A percentile compares a stretch with the other conserved stretches of the same genome.
phyloP scores from a whole-genome alignment of 2,329 filamentous ascomycete genomes.

The Lachnellula arida region DNA sequence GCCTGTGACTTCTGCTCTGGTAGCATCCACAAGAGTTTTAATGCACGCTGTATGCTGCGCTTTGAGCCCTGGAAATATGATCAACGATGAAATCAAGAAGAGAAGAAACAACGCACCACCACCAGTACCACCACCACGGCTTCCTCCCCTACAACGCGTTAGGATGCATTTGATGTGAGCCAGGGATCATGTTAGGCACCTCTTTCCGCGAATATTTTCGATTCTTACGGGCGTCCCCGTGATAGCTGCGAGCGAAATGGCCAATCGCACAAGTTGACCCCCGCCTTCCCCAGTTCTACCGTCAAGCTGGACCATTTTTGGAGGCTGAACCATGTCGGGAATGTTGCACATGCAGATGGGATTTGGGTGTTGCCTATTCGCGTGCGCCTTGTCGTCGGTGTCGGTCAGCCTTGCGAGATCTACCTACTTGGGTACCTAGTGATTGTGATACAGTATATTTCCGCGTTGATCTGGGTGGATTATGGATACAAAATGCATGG shows the following conservation, averaged over 20 bases:
- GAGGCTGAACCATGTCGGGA: background rate
- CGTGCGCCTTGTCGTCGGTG: background rate
- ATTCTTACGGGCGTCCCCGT: slow-evolving; percentile 50
- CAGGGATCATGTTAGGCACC: slow-evolving; percentile 22
- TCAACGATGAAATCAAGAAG: background rate
- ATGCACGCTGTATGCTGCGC: slow-evolving; percentile 56
- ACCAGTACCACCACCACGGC: slow-evolving; percentile 12
- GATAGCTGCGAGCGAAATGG: slow-evolving; percentile 51
- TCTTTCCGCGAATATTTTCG: slow-evolving; percentile 51
- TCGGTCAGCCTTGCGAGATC: background rate
- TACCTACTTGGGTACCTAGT: background rate
- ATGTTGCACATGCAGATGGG: background rate
- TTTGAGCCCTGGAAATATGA: slow-evolving; percentile 46
- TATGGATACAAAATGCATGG: background rate
- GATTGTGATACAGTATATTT: background rate
- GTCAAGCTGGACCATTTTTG: slow-evolving; percentile 45
- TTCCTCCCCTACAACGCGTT: too few relatives aligned
- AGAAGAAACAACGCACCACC: slow-evolving; percentile 15
- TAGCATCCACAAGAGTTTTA: slow-evolving; percentile 48
- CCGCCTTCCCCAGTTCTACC: slow-evolving; percentile 57
- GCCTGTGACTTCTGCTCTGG: slow-evolving; percentile 46
- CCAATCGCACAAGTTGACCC: slow-evolving; percentile 55
- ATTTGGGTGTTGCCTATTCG: slow-evolving; percentile 1
- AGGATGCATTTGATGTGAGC: too few relatives aligned
- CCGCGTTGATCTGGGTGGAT: background rate